A percentile compares a stretch with the other conserved stretches of the same genome.
These are phyloP conservation scores for Whalleya microplaca DNA, from an alignment of 2,329 filamentous ascomycete genomes.

Conservation along the genomic window DNA sequence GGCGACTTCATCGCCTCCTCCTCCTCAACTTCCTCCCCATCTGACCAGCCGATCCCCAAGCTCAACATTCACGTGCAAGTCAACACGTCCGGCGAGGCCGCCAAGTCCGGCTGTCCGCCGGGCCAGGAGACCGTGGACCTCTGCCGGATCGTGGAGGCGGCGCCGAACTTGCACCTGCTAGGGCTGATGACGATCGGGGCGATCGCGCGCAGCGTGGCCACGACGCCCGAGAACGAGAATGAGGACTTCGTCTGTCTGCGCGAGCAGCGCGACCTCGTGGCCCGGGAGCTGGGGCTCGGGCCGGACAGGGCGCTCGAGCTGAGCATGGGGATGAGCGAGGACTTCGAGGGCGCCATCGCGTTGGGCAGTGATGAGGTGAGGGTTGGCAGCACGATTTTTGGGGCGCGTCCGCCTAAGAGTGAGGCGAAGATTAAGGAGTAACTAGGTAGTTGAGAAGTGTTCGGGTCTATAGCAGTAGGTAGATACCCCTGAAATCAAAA, in stretches of 20 bases:
- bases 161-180: slow-evolving; percentile 71
- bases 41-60: slow-evolving; percentile 41
- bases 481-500: not conserved
- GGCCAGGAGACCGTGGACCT: slow-evolving; percentile 63
- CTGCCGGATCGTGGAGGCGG: slow-evolving; percentile 69
- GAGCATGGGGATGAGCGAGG: slow-evolving; percentile 98
- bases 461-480: not conserved
- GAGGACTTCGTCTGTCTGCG: slow-evolving; percentile 79
- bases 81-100: slow-evolving; percentile 88
- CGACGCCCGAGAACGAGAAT: slow-evolving; percentile 78
- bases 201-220: slow-evolving; percentile 80
- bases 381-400: slow-evolving; percentile 94
- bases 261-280: slow-evolving; percentile 72
- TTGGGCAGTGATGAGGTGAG: slow-evolving; percentile 89
- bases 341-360: slow-evolving; percentile 86
- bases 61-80: slow-evolving; percentile 88
- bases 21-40: slow-evolving; percentile 22
- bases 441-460: too few relatives aligned
- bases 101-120: slow-evolving; percentile 82
- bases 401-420: slow-evolving; percentile 75
- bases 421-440: slow-evolving; percentile 68
- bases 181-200: slow-evolving; percentile 98
- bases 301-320: slow-evolving; percentile 70
- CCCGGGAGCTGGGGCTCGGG: slow-evolving; percentile 55
- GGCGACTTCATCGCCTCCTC: slow-evolving; percentile 54